Evolutionary conservation across 2,329 filamentous ascomycete species (phyloP).

Genomic region (Hypoxylon sp.): DNA sequence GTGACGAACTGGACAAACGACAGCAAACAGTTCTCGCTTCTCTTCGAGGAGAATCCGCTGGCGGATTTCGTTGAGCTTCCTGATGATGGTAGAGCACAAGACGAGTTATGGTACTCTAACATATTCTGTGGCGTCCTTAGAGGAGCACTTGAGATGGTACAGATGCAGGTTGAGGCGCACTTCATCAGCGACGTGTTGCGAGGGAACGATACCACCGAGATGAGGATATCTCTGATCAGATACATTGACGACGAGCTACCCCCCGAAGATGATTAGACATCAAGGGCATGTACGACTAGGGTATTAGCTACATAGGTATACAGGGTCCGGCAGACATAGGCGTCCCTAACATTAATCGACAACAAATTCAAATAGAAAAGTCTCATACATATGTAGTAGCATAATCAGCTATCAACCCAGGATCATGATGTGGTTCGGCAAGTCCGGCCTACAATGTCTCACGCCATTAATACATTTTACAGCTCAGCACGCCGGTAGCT

Average conservation of each 20-base stretch:
- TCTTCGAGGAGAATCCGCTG: slow-evolving; percentile 97
- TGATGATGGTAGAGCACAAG: slow-evolving; percentile 94
- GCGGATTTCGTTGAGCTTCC: slow-evolving; percentile 98
- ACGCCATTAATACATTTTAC: not conserved
- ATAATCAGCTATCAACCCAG: not conserved
- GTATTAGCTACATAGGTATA: not conserved
- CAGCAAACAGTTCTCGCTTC: slow-evolving; percentile 94
- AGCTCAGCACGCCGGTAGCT: not conserved
- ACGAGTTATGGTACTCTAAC: slow-evolving; percentile 98
- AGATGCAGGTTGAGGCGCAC: slow-evolving; percentile 98
- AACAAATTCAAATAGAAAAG: slow-evolving; percentile 7
- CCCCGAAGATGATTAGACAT: slow-evolving; percentile 86
- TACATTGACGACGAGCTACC: slow-evolving; percentile 99
- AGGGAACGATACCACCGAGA: slow-evolving; percentile 96
- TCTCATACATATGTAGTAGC: not conserved
- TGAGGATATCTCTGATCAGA: slow-evolving; percentile 90
- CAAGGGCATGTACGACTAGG: slow-evolving; percentile 1
- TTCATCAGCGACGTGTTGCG: slow-evolving; percentile 95
- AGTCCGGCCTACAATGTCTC: slow-evolving; percentile 1
- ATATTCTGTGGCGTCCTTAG: slow-evolving; percentile 94
- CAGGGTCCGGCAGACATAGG: slow-evolving; percentile 1
- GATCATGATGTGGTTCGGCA: not conserved
- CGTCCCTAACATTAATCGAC: not conserved
- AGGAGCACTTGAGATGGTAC: slow-evolving; percentile 96
- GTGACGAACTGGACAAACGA: slow-evolving; percentile 97